Percentiles rank a stretch among this genome's conserved stretches.
Conservation (phyloP, 495 filamentous ascomycete genomes). For the Xylaria nigripes region DNA sequence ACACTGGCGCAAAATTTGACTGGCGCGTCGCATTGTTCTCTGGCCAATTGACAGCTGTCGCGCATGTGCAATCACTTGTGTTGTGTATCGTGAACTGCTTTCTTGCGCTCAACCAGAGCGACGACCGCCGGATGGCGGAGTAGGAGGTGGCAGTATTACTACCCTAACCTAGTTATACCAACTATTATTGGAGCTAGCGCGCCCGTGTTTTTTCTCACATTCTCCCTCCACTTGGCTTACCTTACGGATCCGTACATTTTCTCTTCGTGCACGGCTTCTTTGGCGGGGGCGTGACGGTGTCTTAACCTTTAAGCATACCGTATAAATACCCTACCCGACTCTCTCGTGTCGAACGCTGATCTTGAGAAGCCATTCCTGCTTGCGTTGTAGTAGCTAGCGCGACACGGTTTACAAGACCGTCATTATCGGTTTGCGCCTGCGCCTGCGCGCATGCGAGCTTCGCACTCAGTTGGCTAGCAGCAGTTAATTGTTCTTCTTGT, state of each 20-base stretch:
- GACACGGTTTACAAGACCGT: not conserved
- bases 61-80: slow-evolving; percentile 3
- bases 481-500: not conserved
- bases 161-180: not conserved
- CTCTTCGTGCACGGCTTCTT: not conserved
- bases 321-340: not conserved
- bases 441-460: slow-evolving; percentile 3
- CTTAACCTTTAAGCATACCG: not conserved
- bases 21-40: not conserved
- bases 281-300: not conserved
- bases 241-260: not conserved
- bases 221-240: not conserved
- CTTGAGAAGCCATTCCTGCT: not conserved
- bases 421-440: not conserved
- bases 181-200: not conserved
- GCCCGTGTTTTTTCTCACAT: not conserved
- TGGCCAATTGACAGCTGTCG: slow-evolving; percentile 4
- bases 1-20: not conserved
- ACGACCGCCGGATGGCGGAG: not conserved
- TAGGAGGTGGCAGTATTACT: not conserved
- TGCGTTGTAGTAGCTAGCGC: not conserved
- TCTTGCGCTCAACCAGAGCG: slow-evolving; percentile 1
- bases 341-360: not conserved
- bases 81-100: slow-evolving; percentile 3
- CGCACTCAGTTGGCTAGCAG: not conserved